These are phyloP conservation scores for Beta macrorhiza DNA, from an alignment of 179 eudicot genomes.

Conservation along the genomic window DNA sequence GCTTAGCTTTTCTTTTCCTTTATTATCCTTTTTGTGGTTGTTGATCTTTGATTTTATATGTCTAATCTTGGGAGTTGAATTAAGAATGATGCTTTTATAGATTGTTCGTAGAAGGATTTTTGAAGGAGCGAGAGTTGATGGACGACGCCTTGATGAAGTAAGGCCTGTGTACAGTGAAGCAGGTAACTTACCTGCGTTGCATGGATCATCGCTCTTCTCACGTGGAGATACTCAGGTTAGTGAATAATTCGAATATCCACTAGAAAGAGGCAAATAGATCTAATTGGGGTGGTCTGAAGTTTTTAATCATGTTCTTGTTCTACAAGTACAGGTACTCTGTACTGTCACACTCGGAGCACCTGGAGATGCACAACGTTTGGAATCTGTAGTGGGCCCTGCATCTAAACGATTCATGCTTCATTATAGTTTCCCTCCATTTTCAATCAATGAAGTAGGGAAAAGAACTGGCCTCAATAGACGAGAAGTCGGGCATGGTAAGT, in stretches of 20 bases:
- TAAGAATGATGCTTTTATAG: constrained; percentile 36
- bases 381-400: constrained; percentile 78
- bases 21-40: background rate
- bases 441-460: constrained; percentile 96
- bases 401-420: constrained; percentile 95
- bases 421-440: constrained; percentile 93
- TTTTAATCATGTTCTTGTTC: constrained; percentile 13
- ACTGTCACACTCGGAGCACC: constrained; percentile 99
- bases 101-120: constrained; percentile 85
- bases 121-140: constrained; percentile 86
- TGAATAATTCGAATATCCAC: background rate
- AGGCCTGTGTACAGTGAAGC: constrained; percentile 94
- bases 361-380: constrained; percentile 85
- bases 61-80: background rate
- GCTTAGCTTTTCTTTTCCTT: background rate
- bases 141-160: constrained; percentile 88
- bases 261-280: background rate
- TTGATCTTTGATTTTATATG: background rate
- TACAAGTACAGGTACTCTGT: constrained; percentile 69
- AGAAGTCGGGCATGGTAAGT: constrained; percentile 98
- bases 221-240: constrained; percentile 97
- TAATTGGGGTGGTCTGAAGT: background rate
- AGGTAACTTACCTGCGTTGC: constrained; percentile 70
- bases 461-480: constrained; percentile 82
- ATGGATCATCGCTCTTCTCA: constrained; percentile 87